Evolutionary conservation across 2,329 filamentous ascomycete genomes (phyloP).

Genomic region (Cercospora zeae-maydis): DNA sequence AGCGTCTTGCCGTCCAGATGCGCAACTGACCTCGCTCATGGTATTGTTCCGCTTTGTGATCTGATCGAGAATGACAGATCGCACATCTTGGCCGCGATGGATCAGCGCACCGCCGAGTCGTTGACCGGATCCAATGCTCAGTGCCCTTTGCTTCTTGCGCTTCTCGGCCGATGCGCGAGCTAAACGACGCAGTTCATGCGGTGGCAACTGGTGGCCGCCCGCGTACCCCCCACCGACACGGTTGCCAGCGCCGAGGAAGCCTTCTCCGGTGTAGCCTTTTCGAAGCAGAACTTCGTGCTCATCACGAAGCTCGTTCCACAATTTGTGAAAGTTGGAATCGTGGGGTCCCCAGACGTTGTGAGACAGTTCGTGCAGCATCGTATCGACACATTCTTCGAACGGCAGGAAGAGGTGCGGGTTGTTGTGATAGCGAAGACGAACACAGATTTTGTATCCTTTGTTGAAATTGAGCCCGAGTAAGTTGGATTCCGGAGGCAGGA

Average conservation of each 20-base stretch:
- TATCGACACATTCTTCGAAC: conserved; percentile 77
- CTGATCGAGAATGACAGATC: conserved; percentile 68
- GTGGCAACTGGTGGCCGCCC: conserved; percentile 55
- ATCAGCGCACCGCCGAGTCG: conserved; percentile 64
- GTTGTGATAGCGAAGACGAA: conserved; percentile 73
- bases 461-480: conserved; percentile 79
- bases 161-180: conserved; percentile 68
- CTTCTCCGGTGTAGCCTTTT: conserved; percentile 88
- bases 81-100: conserved; percentile 61
- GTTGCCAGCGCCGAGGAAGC: conserved; percentile 73
- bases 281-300: conserved; percentile 72
- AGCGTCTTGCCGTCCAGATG: conserved; percentile 64
- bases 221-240: conserved; percentile 61
- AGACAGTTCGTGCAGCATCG: conserved; percentile 90
- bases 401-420: conserved; percentile 75
- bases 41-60: conserved; percentile 56
- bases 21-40: conserved; percentile 66
- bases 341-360: conserved; percentile 84
- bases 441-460: conserved; percentile 70
- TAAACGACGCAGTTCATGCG: conserved; percentile 69
- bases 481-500: conserved; percentile 71
- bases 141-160: conserved; percentile 47
- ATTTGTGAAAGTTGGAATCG: conserved; percentile 72
- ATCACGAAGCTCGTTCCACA: conserved; percentile 86
- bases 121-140: conserved; percentile 62